Evolutionary conservation across 306 rosid species (phyloP), one percentile per base, ranked within the genome.

Genomic region (Geum urbanum): DNA sequence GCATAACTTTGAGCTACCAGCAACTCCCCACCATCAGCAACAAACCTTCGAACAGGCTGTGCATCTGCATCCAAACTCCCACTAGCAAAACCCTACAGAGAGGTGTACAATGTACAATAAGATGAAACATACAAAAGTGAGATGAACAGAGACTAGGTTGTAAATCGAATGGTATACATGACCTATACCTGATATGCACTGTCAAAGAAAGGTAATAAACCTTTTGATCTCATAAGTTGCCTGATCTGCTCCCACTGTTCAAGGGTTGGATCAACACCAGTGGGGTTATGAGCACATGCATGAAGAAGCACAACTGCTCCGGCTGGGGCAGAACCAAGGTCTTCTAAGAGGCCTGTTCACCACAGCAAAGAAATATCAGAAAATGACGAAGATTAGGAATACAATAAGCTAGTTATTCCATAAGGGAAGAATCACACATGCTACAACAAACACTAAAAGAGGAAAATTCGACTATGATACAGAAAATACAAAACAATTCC

Each of bases 211-310:
- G 99, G 99, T 63, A 95, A 84, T 77, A 91, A 76, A 54, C 82
- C 81, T 73, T 83, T 87, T 37, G 95, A 89, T 86, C 97, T 80
- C 72, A 91, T 79, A 69, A 95, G 78, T 78, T 87, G 87, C 85
- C 97, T 89, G 75, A 95, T 91, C 79, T 89, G 90, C 76, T 95
- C 97, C 99, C 99, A 95, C 77, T 95, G 97, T 69, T 91, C 92
- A 67, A 68, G 80, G 72, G 95, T 91, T 79, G 99, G 99, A 86
- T 95, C 99, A 81, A 95, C 99, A 63, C 97, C 99, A 41, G 99
- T 95, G 54, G 99, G 99, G 78, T 91, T 95, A 72, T 95, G 99
- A 51, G 99, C 99, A 19, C 99, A 95, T 64, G 99, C 99, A 86
- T 95, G 99, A 57, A 95, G 85, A 78, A 95, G 79, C 74, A 95